A percentile compares a stretch with the other conserved stretches of the same genome.
Evolutionary conservation across 2,329 filamentous ascomycete genomes (phyloP).

Genomic region (Colletotrichum noveboracense): DNA sequence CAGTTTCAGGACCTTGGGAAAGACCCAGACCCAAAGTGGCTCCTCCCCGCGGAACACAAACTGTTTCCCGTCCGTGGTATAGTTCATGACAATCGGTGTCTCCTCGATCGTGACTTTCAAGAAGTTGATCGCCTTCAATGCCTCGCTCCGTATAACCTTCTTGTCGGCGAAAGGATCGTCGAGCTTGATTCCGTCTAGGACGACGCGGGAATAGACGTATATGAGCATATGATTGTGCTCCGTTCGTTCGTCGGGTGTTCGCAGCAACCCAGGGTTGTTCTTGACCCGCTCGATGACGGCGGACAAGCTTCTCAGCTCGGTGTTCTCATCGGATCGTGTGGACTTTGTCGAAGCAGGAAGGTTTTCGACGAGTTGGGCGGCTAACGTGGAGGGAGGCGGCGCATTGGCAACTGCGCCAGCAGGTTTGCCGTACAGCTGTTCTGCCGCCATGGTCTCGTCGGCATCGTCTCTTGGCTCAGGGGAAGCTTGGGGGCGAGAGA

Average conservation of each 20-base stretch:
- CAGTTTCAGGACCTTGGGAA: conserved; percentile 62
- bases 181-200: conserved; percentile 71
- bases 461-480: neutral
- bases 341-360: conserved; percentile 70
- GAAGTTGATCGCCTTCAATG: conserved; percentile 77
- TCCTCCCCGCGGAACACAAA: conserved; percentile 61
- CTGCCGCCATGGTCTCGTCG: conserved; percentile 12
- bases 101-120: conserved; percentile 77
- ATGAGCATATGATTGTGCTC: conserved; percentile 86
- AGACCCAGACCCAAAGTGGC: conserved; percentile 70
- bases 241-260: conserved; percentile 68
- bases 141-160: conserved; percentile 62
- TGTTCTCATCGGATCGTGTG: conserved; percentile 68
- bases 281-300: conserved; percentile 60
- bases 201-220: conserved; percentile 81
- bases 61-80: conserved; percentile 41
- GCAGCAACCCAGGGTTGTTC: conserved; percentile 57
- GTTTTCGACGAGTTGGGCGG: conserved; percentile 85
- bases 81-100: conserved; percentile 71
- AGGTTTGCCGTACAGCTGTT: conserved; percentile 11
- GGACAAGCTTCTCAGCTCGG: conserved; percentile 76
- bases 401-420: conserved; percentile 30
- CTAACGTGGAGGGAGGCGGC: conserved; percentile 81
- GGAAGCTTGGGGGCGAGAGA: neutral
- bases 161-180: conserved; percentile 72